Percentiles rank a stretch among this genome's conserved stretches.
These are phyloP conservation scores for Trichoderma gamsii DNA, from an alignment of 495 filamentous ascomycete genomes.

Conservation along the genomic window DNA sequence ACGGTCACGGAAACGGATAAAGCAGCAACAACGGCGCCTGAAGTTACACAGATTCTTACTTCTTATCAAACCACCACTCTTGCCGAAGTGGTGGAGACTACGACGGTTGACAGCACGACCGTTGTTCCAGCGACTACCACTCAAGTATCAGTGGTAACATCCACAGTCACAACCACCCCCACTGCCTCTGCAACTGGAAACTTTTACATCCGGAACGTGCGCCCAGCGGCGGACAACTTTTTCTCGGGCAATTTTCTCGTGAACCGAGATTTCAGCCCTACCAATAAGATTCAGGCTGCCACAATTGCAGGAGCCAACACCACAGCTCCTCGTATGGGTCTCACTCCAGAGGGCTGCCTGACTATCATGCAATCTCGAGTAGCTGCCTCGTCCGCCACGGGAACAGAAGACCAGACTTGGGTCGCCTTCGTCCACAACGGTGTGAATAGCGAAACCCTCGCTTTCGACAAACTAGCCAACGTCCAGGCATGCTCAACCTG, in stretches of 20 bases:
- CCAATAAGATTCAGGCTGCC: slow-evolving; percentile 4
- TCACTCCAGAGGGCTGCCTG: not conserved
- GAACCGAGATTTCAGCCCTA: not conserved
- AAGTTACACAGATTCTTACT: not conserved
- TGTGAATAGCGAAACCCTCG: not conserved
- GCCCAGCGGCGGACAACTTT: not conserved
- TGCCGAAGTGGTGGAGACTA: not conserved
- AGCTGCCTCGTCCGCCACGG: not conserved
- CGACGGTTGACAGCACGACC: not conserved
- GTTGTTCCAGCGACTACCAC: not conserved
- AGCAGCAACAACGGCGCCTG: not conserved
- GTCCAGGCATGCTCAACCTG: slow-evolving; percentile 8
- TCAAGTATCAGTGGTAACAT: slow-evolving; percentile 1
- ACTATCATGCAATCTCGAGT: not conserved
- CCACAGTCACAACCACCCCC: not conserved
- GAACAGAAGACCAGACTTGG: slow-evolving; percentile 8
- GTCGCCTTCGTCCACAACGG: not conserved
- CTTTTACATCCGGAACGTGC: not conserved
- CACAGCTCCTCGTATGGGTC: slow-evolving; percentile 4
- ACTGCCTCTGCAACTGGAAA: not conserved
- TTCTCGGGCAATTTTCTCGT: slow-evolving; percentile 1
- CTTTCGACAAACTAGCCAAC: not conserved
- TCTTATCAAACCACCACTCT: slow-evolving; percentile 2
- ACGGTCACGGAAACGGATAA: not conserved
- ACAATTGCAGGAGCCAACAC: not conserved